Evolutionary conservation across 1,284 basidiomycete species (phyloP).

Genomic region (Vanrija pseudolonga): DNA sequence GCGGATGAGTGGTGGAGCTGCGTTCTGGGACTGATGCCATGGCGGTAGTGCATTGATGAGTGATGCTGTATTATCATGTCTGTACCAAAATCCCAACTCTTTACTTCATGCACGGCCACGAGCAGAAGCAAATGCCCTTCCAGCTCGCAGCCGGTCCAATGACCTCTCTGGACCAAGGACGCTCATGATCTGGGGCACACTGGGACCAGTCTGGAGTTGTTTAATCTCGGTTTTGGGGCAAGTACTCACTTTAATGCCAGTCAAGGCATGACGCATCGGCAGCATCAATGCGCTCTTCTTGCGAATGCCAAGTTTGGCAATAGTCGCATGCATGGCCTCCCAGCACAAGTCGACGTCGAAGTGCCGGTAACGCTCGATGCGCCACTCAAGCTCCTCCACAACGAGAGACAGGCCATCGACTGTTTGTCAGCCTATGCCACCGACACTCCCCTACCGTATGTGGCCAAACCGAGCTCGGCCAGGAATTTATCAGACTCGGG

Average conservation of each 20-base stretch:
- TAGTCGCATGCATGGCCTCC: conserved; percentile 54
- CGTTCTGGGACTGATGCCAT: not conserved
- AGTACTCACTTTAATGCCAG: conserved; percentile 66
- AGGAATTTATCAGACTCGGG: conserved; percentile 60
- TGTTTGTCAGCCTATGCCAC: conserved; percentile 4
- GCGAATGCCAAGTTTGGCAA: conserved; percentile 49
- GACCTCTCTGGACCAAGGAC: conserved; percentile 28
- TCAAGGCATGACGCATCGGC: conserved; percentile 68
- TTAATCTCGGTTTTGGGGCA: no score
- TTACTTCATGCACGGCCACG: conserved; percentile 4
- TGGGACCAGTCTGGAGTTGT: conserved; percentile 26
- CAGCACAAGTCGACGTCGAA: conserved; percentile 41
- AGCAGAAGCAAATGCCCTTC: not conserved
- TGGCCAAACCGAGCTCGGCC: conserved; percentile 49
- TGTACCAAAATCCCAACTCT: not conserved
- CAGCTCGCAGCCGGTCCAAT: conserved; percentile 20
- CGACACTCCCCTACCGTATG: conserved; percentile 50
- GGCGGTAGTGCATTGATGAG: not conserved
- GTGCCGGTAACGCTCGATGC: conserved; percentile 16
- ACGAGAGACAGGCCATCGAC: conserved; percentile 21
- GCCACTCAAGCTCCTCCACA: conserved; percentile 10
- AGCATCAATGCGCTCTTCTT: conserved; percentile 62
- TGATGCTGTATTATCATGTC: not conserved
- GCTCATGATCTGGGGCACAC: conserved; percentile 30
- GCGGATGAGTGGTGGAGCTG: not conserved